Evolutionary conservation across 163 green algal species (phyloP).

Genomic region (Chlorella variabilis): DNA sequence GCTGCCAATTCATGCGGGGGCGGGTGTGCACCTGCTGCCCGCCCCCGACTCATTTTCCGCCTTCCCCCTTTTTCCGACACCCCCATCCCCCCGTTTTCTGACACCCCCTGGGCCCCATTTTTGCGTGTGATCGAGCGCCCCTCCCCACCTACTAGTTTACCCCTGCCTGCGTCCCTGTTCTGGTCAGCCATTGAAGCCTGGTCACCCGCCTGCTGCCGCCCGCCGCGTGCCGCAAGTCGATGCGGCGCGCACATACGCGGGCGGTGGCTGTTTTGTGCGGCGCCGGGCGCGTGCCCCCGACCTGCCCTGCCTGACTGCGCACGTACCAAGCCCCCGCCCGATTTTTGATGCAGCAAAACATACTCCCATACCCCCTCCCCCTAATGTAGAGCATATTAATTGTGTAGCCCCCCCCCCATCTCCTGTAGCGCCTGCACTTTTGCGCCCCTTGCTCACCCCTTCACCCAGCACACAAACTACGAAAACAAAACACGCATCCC

Average conservation of each 20-base stretch:
- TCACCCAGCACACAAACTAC: no score
- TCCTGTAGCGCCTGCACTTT: no score
- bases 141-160: no score
- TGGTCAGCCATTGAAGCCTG: no score
- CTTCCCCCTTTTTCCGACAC: neutral
- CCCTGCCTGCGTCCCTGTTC: neutral
- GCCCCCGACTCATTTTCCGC: neutral
- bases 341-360: constrained; percentile 1
- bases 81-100: no score
- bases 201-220: neutral
- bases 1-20: no score
- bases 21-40: no score
- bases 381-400: neutral
- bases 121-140: neutral
- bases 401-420: neutral
- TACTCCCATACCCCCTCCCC: no score
- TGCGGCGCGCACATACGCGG: no score
- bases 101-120: neutral
- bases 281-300: neutral
- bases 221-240: neutral
- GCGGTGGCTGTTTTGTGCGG: constrained; percentile 1
- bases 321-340: neutral
- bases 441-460: neutral
- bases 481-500: neutral
- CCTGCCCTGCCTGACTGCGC: neutral